Evolutionary conservation across 768 basidiomycete species (phyloP), one percentile per base, ranked within the genome.

Genomic region (Naganishia antarctica): DNA sequence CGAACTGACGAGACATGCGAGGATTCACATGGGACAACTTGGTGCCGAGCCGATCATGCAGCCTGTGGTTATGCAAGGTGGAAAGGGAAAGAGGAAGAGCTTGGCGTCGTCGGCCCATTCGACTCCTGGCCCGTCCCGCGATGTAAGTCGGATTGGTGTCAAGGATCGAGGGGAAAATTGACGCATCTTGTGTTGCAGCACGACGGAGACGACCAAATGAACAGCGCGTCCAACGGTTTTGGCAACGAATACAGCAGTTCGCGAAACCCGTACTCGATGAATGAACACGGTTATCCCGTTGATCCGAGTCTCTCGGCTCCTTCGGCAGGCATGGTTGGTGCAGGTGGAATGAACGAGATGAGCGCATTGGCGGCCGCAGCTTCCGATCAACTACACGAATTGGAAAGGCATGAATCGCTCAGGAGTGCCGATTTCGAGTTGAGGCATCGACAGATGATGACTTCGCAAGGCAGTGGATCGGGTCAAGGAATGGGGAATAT

Each of bases 1-100:
- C 81, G 94, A 99, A 79, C 85, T 99, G 68, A 99, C 94, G 29
- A 84, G 94, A 63, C 94, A 99, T 74, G 88, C 89, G 0, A 84
- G 94, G 49, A 99, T 98, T 70, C 94, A 99, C 78, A 65, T 74
- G 43, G 71, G 69, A 18, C 49, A 63, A 11, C 49, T 50, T 29
- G 51, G 49, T 29, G 32, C 62, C 13, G 62, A 50, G 29, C 41
- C 37, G 49, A 57, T 63, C 28, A 51, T 37, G 31, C 53, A 34
- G 37, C 53, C 21, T 40, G n/a, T 18, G 26, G 60, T 45, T 6
- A 48, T 13, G 26, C 5, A 26, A 44, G 63, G n/a, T 5, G 32
- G 13, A 21, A 47, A 45, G 45, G 57, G 74, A 7, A 78, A 75
- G 69, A 68, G 66, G 34, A 74, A 73, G 63, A 69, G 70, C n/a